These are phyloP conservation scores for Candida coleopterorum DNA, from an alignment of 805 yeast species.

Conservation along the genomic window DNA sequence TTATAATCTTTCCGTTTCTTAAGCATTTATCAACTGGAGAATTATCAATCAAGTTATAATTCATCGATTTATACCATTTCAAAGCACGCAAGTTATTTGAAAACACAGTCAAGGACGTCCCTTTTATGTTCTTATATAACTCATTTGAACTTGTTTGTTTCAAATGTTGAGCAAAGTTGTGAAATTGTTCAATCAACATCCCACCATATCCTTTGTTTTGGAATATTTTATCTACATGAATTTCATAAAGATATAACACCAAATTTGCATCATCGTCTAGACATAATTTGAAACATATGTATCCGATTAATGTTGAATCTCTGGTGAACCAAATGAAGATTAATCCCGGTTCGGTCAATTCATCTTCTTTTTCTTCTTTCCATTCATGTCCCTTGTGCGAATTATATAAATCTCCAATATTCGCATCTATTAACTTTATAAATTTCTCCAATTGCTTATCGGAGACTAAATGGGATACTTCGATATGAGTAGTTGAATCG, in stretches of 20 bases:
- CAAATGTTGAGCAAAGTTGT: slow-evolving; percentile 21
- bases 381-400: slow-evolving; percentile 33
- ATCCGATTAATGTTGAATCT: slow-evolving; percentile 28
- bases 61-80: slow-evolving; percentile 38
- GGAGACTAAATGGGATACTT: slow-evolving; percentile 5
- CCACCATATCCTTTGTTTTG: slow-evolving; percentile 39
- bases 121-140: slow-evolving; percentile 12
- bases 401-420: slow-evolving; percentile 24
- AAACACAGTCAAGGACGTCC: slow-evolving; percentile 48
- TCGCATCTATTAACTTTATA: slow-evolving; percentile 21
- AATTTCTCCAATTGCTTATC: slow-evolving; percentile 11
- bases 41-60: slow-evolving; percentile 33
- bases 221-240: slow-evolving; percentile 38
- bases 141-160: slow-evolving; percentile 3
- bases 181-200: slow-evolving; percentile 31
- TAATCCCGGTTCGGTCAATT: slow-evolving; percentile 46
- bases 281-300: slow-evolving; percentile 44
- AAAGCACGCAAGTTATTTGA: slow-evolving; percentile 39
- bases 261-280: slow-evolving; percentile 28
- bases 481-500: background rate
- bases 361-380: slow-evolving; percentile 38
- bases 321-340: slow-evolving; percentile 33
- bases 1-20: slow-evolving; percentile 34
- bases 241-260: slow-evolving; percentile 52
- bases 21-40: slow-evolving; percentile 43